A percentile compares a stretch with the other conserved stretches of the same genome.
These are phyloP conservation scores for Pisolithus microcarpus DNA, from an alignment of 768 basidiomycete species.

Conservation along the genomic window DNA sequence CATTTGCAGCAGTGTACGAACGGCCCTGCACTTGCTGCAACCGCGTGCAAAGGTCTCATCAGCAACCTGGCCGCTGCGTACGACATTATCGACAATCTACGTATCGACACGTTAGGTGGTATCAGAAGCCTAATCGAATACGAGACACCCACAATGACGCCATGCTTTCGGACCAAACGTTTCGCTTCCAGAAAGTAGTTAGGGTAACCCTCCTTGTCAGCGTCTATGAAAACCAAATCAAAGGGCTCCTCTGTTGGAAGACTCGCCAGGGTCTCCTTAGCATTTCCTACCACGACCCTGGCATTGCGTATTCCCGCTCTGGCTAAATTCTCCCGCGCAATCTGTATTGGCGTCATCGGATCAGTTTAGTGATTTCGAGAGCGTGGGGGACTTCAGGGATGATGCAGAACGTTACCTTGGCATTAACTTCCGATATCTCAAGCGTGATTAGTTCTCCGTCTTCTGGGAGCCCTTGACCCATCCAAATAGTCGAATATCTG, in stretches of 20 bases:
- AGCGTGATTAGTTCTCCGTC: constrained; percentile 44
- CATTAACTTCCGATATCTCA: constrained; percentile 41
- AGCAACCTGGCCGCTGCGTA: constrained; percentile 41
- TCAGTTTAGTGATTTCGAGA: not conserved
- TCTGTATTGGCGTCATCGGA: constrained; percentile 24
- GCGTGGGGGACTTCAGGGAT: not conserved
- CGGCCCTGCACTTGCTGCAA: constrained; percentile 31
- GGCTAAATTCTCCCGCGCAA: constrained; percentile 52
- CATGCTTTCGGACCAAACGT: constrained; percentile 50
- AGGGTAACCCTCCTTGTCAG: constrained; percentile 52
- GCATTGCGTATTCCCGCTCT: constrained; percentile 47
- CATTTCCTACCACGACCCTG: constrained; percentile 45
- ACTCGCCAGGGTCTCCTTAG: constrained; percentile 40
- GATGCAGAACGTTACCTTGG: constrained; percentile 28
- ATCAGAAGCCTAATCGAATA: not conserved
- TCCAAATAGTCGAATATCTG: constrained; percentile 32
- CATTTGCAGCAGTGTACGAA: constrained; percentile 37
- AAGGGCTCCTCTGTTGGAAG: constrained; percentile 45
- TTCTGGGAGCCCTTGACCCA: constrained; percentile 35
- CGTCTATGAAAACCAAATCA: constrained; percentile 68
- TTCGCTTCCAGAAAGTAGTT: constrained; percentile 56
- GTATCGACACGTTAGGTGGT: not conserved
- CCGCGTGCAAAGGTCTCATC: constrained; percentile 30
- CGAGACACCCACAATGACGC: constrained; percentile 45
- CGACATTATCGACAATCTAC: constrained; percentile 59